phyloP scores from a whole-genome alignment of 208 protist genomes.

The Willaertia magna region DNA sequence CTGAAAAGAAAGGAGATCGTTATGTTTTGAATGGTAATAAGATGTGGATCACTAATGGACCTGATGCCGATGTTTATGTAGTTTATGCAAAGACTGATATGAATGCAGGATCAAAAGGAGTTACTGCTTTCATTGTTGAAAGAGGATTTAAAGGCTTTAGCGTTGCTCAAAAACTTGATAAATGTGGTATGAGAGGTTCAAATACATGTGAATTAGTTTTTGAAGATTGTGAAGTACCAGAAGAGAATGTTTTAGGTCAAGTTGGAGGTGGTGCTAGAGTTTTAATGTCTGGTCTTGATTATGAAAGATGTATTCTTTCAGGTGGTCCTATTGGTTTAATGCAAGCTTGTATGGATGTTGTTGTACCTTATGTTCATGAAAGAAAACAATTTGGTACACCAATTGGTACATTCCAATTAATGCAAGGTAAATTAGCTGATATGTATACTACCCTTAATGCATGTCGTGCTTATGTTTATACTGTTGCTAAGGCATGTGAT shows the following conservation, averaged over 20 bases:
- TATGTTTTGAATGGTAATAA: constrained; percentile 87
- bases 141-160: constrained; percentile 30
- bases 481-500: constrained; percentile 41
- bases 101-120: constrained; percentile 26
- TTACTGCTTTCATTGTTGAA: constrained; percentile 67
- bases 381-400: constrained; percentile 55
- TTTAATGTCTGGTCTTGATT: constrained; percentile 66
- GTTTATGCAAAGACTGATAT: constrained; percentile 87
- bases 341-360: constrained; percentile 52
- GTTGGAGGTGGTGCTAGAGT: constrained; percentile 53
- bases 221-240: constrained; percentile 31
- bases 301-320: constrained; percentile 54
- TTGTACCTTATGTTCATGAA: constrained; percentile 61
- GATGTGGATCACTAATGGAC: constrained; percentile 93
- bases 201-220: constrained; percentile 65
- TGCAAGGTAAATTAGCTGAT: constrained; percentile 67
- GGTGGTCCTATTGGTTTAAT: constrained; percentile 48
- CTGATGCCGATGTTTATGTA: constrained; percentile 79
- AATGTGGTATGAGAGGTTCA: constrained; percentile 65
- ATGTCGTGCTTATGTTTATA: constrained; percentile 45
- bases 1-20: constrained; percentile 47
- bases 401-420: constrained; percentile 58
- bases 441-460: constrained; percentile 53
- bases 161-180: constrained; percentile 57
- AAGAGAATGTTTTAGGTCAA: constrained; percentile 46